phyloP scores from a whole-genome alignment of 345 rosid genomes.

The Balakata baccata region DNA sequence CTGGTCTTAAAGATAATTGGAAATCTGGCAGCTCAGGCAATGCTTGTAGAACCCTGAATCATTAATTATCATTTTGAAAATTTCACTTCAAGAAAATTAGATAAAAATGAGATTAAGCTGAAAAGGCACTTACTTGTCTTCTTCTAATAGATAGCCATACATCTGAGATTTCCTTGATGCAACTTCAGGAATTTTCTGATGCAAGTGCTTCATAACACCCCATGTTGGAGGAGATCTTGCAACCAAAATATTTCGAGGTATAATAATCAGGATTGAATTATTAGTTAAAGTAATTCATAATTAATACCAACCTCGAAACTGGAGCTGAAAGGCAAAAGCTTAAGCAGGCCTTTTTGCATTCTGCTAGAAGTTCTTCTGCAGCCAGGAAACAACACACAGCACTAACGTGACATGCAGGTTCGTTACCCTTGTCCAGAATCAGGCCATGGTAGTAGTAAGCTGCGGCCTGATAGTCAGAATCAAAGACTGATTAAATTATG shows the following conservation, averaged over 20 bases:
- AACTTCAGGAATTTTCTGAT: conserved; percentile 89
- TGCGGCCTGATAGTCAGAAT: conserved; percentile 48
- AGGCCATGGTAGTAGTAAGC: conserved; percentile 95
- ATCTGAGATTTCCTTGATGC: conserved; percentile 76
- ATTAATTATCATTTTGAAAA: conserved; percentile 4
- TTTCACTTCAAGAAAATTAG: background rate
- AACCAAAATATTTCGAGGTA: background rate
- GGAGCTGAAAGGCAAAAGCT: conserved; percentile 79
- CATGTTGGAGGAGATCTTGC: conserved; percentile 76
- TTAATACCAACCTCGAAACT: conserved; percentile 63
- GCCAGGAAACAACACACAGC: conserved; percentile 88
- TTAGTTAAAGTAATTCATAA: background rate
- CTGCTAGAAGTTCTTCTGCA: conserved; percentile 67
- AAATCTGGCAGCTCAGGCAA: conserved; percentile 88
- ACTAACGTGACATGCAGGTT: conserved; percentile 57
- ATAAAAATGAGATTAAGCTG: background rate
- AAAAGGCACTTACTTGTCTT: conserved; percentile 67
- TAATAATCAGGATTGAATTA: background rate
- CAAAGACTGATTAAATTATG: too few relatives aligned
- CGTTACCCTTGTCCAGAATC: conserved; percentile 80
- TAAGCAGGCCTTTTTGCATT: conserved; percentile 85
- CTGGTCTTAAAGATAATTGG: conserved; percentile 74
- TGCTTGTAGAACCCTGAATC: conserved; percentile 61
- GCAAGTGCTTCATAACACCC: conserved; percentile 82
- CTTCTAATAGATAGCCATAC: conserved; percentile 77